Base-by-base conservation (phyloP, 345 rosid species). In the Geranium rotundifolium region DNA sequence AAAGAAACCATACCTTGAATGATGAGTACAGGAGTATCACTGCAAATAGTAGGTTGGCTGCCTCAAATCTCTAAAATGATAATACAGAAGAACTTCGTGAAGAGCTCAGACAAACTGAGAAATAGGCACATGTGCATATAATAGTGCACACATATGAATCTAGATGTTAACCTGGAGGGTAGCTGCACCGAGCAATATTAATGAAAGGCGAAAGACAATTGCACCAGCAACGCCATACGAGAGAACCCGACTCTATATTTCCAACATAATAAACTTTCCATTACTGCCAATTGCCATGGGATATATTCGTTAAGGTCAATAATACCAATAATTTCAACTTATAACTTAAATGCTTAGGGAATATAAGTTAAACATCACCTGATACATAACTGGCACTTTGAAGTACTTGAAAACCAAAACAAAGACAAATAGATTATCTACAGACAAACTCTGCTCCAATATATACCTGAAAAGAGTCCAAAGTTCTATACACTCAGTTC, bases 381-480 rank as follows among this genome's bases (percentile, higher is more conserved):
- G 98, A 69, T 87, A 92, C 80, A 65, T 71, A 46, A 68, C 68
- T 65, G 98, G 98, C 63, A 92, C 98, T 77, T 92, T 89, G 76
- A 89, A 92, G 75, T 89, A 92, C 76, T 85, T 89, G 86, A 92
- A 92, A 67, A 89, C 64, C 66, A 92, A 84, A 70, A 92, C 88
- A 76, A 92, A 92, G 75, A 92, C 91, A 66, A 92, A 92, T 65
- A 92, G 80, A 79, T 92, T 92, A 74, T 92, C 98, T 62, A 92
- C 98, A 1, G 98, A 92, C 78, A 89, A 84, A 74, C 96, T 92
- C 78, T 92, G 95, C 88, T 92, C 96, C 85, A 92, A 75, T 62
- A 92, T 64, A 63, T 92, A 92, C 72, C 98, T 92, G 88, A 75
- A 83, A 79, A 55, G 56, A 58, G 67, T 56, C 41, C 57, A 52